Evolutionary conservation across 495 filamentous ascomycete genomes (phyloP).

Genomic region (Annulohypoxylon bovei): DNA sequence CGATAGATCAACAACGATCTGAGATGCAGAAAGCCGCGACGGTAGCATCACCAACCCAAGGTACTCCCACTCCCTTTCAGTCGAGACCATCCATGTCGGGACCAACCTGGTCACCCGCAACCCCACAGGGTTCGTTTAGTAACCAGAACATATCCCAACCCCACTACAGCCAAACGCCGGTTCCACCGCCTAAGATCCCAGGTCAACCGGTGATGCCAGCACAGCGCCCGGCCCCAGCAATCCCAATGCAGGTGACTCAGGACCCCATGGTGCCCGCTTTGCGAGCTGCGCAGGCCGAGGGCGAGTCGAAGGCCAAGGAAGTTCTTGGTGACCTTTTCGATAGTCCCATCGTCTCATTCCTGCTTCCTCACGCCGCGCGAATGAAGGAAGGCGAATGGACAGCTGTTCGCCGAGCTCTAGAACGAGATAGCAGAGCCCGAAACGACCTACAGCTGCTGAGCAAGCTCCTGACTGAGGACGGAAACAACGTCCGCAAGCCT

Average conservation of each 20-base stretch:
- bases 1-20: slow-evolving; percentile 58
- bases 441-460: slow-evolving; percentile 61
- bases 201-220: slow-evolving; percentile 32
- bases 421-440: slow-evolving; percentile 59
- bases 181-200: slow-evolving; percentile 46
- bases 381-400: slow-evolving; percentile 71
- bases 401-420: slow-evolving; percentile 68
- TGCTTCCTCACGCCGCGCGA: slow-evolving; percentile 71
- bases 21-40: slow-evolving; percentile 30
- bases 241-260: slow-evolving; percentile 42
- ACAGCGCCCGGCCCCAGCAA: slow-evolving; percentile 31
- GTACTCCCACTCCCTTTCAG: slow-evolving; percentile 43
- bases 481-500: slow-evolving; percentile 42
- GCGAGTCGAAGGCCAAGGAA: slow-evolving; percentile 61
- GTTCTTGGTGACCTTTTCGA: slow-evolving; percentile 68
- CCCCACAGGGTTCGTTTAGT: slow-evolving; percentile 54
- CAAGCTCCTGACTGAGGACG: slow-evolving; percentile 55
- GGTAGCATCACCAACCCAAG: slow-evolving; percentile 35
- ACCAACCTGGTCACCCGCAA: slow-evolving; percentile 60
- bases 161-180: slow-evolving; percentile 45
- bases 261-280: slow-evolving; percentile 44
- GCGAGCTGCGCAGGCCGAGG: slow-evolving; percentile 50
- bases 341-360: slow-evolving; percentile 71
- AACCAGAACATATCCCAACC: slow-evolving; percentile 37
- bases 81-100: slow-evolving; percentile 57